Base-by-base conservation (phyloP, 768 basidiomycete genomes). In the Tephrocybe sp. region DNA sequence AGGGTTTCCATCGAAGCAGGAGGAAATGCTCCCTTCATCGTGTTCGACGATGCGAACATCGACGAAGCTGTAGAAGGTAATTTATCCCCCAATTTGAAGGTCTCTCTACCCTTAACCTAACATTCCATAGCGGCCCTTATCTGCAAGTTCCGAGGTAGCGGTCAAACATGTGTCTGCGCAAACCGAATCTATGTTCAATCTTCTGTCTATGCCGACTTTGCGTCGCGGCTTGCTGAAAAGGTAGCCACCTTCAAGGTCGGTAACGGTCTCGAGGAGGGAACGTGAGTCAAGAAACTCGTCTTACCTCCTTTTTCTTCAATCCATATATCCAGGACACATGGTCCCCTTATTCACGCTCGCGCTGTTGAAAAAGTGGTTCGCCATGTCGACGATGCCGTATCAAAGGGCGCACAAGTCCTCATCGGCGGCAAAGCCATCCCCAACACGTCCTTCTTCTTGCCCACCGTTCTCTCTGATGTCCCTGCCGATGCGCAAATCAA, bases 181-280 rank as follows among this genome's bases (percentile, higher is more conserved):
- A 97, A 98, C 68, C 75, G 95, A 12, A 91, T 98, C 54, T 95
- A 88, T 59, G 92, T 98, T 24, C 96, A 98, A 52, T 87, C 91
- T 2, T 80, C 81, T 3, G 80, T 97, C 35, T 97, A 97, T 63
- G 93, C 92, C 46, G 89, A 95, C 51, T 99, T 97, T 64, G 88
- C 94, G 1, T 84, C 87, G 16, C 82, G 84, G 39, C 83, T 99
- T 13, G 85, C 90, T 3, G 89, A 92, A 60, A 82, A 81, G 56
- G 89, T 93, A n/a, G 68, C 87, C 5, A 69, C 78, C 9, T 92
- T 93, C 72, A 92, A 92, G 62, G 73, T 96, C 51, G 97, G 97
- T 15, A 83, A 93, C 49, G 95, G 95, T 2, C 78, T 94, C 19
- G 87, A 92, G 44, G 76, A 79, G 45, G 78, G 80, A 52, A 83